Evolutionary conservation across 352 stramenopile genomes (phyloP), one percentile per base, ranked within the genome.

Genomic region (Phytophthora brassicae): DNA sequence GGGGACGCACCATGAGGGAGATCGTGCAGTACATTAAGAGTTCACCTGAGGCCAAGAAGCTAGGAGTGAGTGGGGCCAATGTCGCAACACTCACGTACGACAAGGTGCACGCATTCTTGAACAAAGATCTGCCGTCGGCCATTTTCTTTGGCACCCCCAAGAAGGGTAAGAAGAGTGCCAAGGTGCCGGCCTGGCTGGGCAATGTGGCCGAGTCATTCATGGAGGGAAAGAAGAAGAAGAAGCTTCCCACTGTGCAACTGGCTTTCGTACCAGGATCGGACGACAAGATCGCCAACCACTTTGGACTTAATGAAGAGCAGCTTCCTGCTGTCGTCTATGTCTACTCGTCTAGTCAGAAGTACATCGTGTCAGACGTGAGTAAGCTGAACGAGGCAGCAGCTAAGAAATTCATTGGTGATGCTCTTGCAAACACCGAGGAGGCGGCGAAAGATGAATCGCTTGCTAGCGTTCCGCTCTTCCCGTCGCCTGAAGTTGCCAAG

Each of bases 11-110:
- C 4, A 61, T 68, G 38, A 68, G 61, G 31, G 84, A 90, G 6
- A 90, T 93, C 52, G 68, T 93, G 8, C 64, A 86, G 57, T 89
- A 92, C 49, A 79, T 91, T 8, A 86, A 80, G 58, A 88, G 67
- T 54, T 90, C 81, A 11, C 73, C 74, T 0, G 77, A 88, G 16
- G 80, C 82, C 3, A 86, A 91, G 69, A 86, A 86, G 20, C 69
- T 92, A 2, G 82, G 81, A 4, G 80, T 91, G 9, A 78, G 75
- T 59, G 72, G 74, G 8, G 67, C 66, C 13, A 68, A 73, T 16
- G 62, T 89, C 23, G 45, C 68, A 8, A 79, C 70, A 14, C 61
- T 94, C 24, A 70, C 79, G 38, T 89, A 79, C 51, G 59, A 71
- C 19, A 69, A 66, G 39, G 68, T 89, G 23, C 70, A 89, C 39